These are phyloP conservation scores for Sonneratia caseolaris DNA, from an alignment of 345 rosid genomes.

Conservation along the genomic window DNA sequence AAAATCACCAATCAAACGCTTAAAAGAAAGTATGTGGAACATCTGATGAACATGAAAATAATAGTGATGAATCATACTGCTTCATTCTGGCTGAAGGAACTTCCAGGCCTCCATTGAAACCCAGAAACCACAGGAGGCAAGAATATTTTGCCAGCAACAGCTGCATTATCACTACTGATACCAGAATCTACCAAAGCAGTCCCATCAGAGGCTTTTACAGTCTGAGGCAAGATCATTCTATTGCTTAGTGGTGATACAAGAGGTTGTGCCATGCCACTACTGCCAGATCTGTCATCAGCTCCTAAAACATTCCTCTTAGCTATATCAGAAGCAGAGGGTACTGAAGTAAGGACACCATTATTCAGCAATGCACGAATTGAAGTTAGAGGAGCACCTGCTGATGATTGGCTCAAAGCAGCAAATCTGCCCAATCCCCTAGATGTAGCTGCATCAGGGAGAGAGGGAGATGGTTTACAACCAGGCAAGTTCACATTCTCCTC, in stretches of 20 bases:
- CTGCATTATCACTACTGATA: slow-evolving; percentile 42
- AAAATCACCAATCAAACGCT: background rate
- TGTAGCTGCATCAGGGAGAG: slow-evolving; percentile 48
- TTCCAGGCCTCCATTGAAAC: slow-evolving; percentile 90
- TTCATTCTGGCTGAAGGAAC: slow-evolving; percentile 79
- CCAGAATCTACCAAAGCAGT: slow-evolving; percentile 49
- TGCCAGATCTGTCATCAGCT: slow-evolving; percentile 64
- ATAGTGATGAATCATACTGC: slow-evolving; percentile 31
- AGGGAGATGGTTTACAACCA: slow-evolving; percentile 55
- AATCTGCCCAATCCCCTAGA: slow-evolving; percentile 58
- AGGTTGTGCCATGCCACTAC: slow-evolving; percentile 53
- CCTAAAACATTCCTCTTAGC: slow-evolving; percentile 71
- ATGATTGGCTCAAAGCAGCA: slow-evolving; percentile 49
- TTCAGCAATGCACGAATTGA: slow-evolving; percentile 40
- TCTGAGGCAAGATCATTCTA: slow-evolving; percentile 68
- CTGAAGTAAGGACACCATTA: slow-evolving; percentile 51
- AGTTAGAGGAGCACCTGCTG: slow-evolving; percentile 45
- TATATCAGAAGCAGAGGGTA: slow-evolving; percentile 61
- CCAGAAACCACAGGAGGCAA: slow-evolving; percentile 66
- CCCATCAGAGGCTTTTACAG: slow-evolving; percentile 68
- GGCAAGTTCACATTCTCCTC: slow-evolving; percentile 58
- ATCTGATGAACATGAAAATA: background rate
- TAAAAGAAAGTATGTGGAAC: background rate
- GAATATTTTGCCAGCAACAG: slow-evolving; percentile 58
- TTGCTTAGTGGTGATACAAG: slow-evolving; percentile 63